Evolutionary conservation across 2,329 filamentous ascomycete genomes (phyloP), one percentile per base, ranked within the genome.

Genomic region (Stenocarpella maydis): DNA sequence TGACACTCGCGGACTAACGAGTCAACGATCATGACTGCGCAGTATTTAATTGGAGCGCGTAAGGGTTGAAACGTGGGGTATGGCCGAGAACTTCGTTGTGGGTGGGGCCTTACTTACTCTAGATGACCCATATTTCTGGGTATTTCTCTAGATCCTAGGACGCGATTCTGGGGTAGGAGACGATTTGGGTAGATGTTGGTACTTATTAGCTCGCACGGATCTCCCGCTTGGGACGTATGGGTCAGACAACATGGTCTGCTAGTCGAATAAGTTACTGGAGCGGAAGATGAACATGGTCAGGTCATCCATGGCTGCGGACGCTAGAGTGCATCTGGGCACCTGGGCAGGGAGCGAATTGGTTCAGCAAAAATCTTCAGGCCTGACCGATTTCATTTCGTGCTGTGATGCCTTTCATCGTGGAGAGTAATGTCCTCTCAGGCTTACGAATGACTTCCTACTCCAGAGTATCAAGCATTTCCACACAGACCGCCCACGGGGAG

Each of bases 31-130:
- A 54, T 24, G 41, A 14, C 52, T 17, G 7, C 17, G 10, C 55
- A 26, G 6, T 54, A 15, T 31, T n/a, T 67, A 24, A 69, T 53
- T 69, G 61, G 68, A 69, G 61, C 68, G 68, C 61, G 47, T 69
- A 41, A 14, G 34, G 28, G 43, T 15, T 26, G 14, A 41, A n/a
- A 50, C 24, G 63, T 37, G 52, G 63, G 54, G 61, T 37, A 49
- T 3, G 39, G n/a, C 49, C 24, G 15, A 69, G 43, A 45, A 50
- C 19, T 43, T 31, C 31, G 43, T 66, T 34, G 52, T 39, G 28
- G 52, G 52, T 69, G 68, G 63, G 28, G 34, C 53, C 26, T 17
- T 31, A 43, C n/a, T 12, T 24, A 43, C 43, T 52, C 67, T 52
- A 64, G 52, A 66, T 26, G 41, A 28, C 67, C 67, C 60, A 54